Evolutionary conservation across 2,329 filamentous ascomycete species (phyloP).

Genomic region (Aspergillus puulaauensis): DNA sequence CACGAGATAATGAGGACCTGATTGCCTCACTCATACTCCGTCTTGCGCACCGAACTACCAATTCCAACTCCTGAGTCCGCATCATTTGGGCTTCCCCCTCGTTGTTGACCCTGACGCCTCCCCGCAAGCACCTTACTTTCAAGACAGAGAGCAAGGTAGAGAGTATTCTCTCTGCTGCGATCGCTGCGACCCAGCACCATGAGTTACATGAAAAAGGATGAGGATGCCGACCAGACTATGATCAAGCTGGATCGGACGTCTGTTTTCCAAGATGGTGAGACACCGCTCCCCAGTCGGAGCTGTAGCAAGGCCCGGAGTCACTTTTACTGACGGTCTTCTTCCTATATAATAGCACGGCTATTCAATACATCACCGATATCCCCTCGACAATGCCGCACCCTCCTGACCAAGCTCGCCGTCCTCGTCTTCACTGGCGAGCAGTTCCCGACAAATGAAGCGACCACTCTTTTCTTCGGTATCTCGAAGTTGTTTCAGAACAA

Average conservation of each 20-base stretch:
- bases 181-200: conserved; percentile 52
- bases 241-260: conserved; percentile 97
- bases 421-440: conserved; percentile 95
- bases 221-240: conserved; percentile 89
- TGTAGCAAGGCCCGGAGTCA: conserved; percentile 14
- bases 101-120: conserved; percentile 25
- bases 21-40: conserved; percentile 25
- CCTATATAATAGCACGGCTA: conserved; percentile 68
- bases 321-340: conserved; percentile 16
- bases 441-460: conserved; percentile 96
- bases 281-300: background rate
- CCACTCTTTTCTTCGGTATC: conserved; percentile 96
- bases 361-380: conserved; percentile 98
- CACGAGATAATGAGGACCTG: conserved; percentile 33
- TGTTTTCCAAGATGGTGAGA: conserved; percentile 95
- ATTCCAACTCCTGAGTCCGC: conserved; percentile 21
- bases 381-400: conserved; percentile 93
- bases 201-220: conserved; percentile 99
- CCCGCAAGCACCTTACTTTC: conserved; percentile 11
- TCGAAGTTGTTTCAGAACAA: conserved; percentile 99
- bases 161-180: conserved; percentile 26
- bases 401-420: conserved; percentile 94
- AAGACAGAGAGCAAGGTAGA: conserved; percentile 15
- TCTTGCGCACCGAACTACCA: conserved; percentile 18
- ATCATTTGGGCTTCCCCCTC: conserved; percentile 22